Conservation (phyloP, 768 basidiomycete genomes). For the Lactarius indigo region DNA sequence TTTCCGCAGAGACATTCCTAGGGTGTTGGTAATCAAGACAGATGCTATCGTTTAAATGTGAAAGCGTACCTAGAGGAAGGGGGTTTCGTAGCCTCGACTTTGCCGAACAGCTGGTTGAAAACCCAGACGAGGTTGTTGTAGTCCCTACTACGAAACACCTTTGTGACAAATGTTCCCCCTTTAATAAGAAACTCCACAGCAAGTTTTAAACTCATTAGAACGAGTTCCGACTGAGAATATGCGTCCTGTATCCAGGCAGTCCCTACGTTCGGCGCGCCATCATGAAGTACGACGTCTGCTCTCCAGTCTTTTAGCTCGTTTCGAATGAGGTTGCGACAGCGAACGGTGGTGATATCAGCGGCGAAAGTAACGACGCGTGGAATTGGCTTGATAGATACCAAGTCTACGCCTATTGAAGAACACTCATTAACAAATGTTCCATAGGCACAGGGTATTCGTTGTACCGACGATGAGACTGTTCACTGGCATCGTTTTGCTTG, state of each 20-base stretch:
- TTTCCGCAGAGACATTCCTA: conserved; percentile 98
- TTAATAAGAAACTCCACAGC: conserved; percentile 92
- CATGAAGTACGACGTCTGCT: conserved; percentile 96
- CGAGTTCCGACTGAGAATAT: conserved; percentile 94
- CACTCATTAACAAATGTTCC: conserved; percentile 2
- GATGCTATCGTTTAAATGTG: neutral
- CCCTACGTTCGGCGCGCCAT: conserved; percentile 99
- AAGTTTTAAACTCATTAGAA: conserved; percentile 90
- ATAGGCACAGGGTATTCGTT: conserved; percentile 28
- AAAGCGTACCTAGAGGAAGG: conserved; percentile 85
- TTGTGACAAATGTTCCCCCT: conserved; percentile 95
- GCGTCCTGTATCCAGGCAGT: conserved; percentile 99
- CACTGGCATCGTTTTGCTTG: conserved; percentile 93
- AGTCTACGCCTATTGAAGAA: conserved; percentile 70
- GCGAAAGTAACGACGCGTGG: conserved; percentile 90
- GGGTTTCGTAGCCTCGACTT: conserved; percentile 98
- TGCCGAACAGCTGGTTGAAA: conserved; percentile 91
- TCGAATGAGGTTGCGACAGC: conserved; percentile 84
- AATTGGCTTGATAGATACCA: conserved; percentile 94
- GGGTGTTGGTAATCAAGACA: neutral
- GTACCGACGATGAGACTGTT: conserved; percentile 88
- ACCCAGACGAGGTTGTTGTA: conserved; percentile 99
- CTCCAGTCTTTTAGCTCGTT: conserved; percentile 97
- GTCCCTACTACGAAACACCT: conserved; percentile 97
- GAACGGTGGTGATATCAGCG: conserved; percentile 88